Percentiles rank a stretch among this genome's conserved stretches.
Evolutionary conservation across 495 filamentous ascomycete genomes (phyloP).

Genomic region (Daldinia caldariorum): DNA sequence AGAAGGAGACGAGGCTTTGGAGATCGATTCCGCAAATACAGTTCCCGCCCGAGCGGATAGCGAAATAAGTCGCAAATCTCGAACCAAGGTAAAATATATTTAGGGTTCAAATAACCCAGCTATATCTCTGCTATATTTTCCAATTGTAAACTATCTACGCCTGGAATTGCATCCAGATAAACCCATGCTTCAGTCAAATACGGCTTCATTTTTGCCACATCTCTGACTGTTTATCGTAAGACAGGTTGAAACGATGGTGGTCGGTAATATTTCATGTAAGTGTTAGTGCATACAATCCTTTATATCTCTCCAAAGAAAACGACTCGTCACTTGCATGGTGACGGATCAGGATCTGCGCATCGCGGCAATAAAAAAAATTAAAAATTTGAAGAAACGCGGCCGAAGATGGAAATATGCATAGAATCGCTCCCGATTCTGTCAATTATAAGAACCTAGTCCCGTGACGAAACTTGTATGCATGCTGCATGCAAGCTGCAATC

Average conservation of each 20-base stretch:
- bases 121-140: too few relatives aligned
- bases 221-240: neutral
- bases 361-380: conserved; percentile 12
- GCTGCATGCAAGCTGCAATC: conserved; percentile 42
- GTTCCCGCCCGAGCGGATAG: conserved; percentile 12
- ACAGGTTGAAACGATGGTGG: neutral
- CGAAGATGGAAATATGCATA: neutral
- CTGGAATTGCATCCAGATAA: neutral
- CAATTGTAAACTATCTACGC: too few relatives aligned
- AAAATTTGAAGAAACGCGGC: neutral
- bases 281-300: neutral
- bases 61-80: conserved; percentile 1
- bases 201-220: neutral
- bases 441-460: conserved; percentile 23
- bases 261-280: conserved; percentile 1
- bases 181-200: neutral
- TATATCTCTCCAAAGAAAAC: conserved; percentile 34
- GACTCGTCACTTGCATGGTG: conserved; percentile 38
- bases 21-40: conserved; percentile 38
- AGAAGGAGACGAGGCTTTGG: conserved; percentile 21
- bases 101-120: neutral
- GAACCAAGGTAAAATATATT: neutral
- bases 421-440: conserved; percentile 3
- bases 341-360: conserved; percentile 31
- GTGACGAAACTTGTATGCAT: conserved; percentile 41